A percentile compares a stretch with the other conserved stretches of the same genome.
These are phyloP conservation scores for Davidsoniella virescens DNA, from an alignment of 2,329 filamentous ascomycete species.

Conservation along the genomic window DNA sequence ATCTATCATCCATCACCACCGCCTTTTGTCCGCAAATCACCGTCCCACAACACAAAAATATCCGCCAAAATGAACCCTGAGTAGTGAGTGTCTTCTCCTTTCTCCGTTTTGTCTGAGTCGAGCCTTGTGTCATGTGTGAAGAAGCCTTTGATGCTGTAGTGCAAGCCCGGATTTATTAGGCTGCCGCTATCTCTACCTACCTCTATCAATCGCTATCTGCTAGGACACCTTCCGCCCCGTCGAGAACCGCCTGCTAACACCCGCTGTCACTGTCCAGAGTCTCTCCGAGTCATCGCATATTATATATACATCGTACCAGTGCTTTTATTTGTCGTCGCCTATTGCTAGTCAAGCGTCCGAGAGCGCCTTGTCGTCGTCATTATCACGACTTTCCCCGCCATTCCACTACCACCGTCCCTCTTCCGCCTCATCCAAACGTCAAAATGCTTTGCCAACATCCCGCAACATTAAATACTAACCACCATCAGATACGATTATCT, in stretches of 20 bases:
- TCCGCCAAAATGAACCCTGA: conserved; percentile 69
- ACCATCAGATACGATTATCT: conserved; percentile 92
- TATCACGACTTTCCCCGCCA: too few relatives aligned
- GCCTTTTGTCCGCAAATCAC: not conserved
- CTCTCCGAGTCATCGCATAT: too few relatives aligned
- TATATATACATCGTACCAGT: too few relatives aligned
- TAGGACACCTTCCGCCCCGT: not conserved
- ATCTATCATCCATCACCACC: not conserved
- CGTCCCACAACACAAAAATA: conserved; percentile 2
- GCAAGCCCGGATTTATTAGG: conserved; percentile 2
- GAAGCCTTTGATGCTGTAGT: conserved; percentile 9
- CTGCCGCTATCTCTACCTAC: not conserved
- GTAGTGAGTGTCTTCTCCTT: conserved; percentile 44
- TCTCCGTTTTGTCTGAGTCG: too few relatives aligned
- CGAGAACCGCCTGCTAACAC: not conserved
- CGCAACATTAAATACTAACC: not conserved
- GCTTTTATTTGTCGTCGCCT: too few relatives aligned
- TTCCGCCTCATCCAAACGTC: not conserved
- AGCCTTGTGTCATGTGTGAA: not conserved
- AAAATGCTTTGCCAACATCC: not conserved
- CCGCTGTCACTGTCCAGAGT: too few relatives aligned
- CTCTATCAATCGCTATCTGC: not conserved
- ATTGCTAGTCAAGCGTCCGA: too few relatives aligned
- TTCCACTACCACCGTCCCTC: not conserved
- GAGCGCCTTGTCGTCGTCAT: too few relatives aligned